These are phyloP conservation scores for Russula sp. DNA, from an alignment of 768 basidiomycete genomes.

Conservation along the genomic window DNA sequence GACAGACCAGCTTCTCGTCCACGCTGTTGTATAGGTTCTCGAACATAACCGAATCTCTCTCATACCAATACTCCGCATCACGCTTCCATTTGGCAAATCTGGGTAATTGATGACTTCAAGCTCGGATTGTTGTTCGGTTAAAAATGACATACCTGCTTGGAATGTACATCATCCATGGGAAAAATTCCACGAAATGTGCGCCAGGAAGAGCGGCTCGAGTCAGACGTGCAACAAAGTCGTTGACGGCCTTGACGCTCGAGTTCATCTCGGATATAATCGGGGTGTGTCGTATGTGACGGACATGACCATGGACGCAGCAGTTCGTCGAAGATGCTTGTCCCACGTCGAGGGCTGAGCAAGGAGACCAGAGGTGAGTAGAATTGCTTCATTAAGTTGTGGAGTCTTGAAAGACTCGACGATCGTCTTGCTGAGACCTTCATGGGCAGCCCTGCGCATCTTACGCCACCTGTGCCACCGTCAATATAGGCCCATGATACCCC, in stretches of 20 bases:
- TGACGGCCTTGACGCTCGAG: conserved; percentile 20
- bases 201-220: conserved; percentile 27
- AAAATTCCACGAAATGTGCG: conserved; percentile 27
- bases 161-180: conserved; percentile 30
- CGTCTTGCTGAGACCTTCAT: conserved; percentile 21
- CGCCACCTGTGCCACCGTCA: conserved; percentile 26
- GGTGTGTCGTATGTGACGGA: conserved; percentile 26
- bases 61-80: conserved; percentile 29
- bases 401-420: conserved; percentile 17
- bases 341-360: conserved; percentile 19
- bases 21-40: conserved; percentile 21
- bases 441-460: conserved; percentile 24
- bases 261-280: conserved; percentile 21
- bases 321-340: conserved; percentile 23
- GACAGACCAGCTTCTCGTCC: conserved; percentile 19
- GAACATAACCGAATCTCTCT: conserved; percentile 26
- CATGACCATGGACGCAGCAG: conserved; percentile 27
- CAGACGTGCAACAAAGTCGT: conserved; percentile 25
- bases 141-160: conserved; percentile 13
- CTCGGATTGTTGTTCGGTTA: background rate
- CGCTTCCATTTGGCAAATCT: conserved; percentile 32
- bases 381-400: conserved; percentile 19
- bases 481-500: background rate
- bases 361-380: conserved; percentile 21
- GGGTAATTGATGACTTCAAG: background rate